Evolutionary conservation across 73 alveolate species (phyloP).

Genomic region (Tetrahymena elliotti): DNA sequence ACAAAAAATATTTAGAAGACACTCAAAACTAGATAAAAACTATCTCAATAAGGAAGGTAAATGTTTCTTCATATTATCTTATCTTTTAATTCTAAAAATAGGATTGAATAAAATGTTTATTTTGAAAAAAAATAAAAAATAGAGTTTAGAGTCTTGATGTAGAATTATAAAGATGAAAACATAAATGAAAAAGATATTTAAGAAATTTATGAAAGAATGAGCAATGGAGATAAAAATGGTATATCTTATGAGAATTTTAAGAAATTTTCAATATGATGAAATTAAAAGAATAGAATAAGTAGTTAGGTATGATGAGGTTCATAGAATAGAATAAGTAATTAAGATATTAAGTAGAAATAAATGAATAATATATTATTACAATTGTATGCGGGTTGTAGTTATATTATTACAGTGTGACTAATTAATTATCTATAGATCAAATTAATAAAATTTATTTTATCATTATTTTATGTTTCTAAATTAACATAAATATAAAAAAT

Average conservation of each 20-base stretch:
- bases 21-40: constrained; percentile 16
- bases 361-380: no score
- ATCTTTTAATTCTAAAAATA: neutral
- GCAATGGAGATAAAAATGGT: constrained; percentile 35
- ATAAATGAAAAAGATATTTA: constrained; percentile 18
- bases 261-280: constrained; percentile 28
- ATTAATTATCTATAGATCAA: no score
- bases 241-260: constrained; percentile 41
- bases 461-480: no score
- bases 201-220: constrained; percentile 37
- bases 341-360: no score
- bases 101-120: neutral
- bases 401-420: no score
- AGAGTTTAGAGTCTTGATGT: constrained; percentile 31
- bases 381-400: no score
- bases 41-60: constrained; percentile 24
- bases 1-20: constrained; percentile 34
- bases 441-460: no score
- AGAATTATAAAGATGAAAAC: constrained; percentile 32
- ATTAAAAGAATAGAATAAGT: no score
- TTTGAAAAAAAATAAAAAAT: neutral
- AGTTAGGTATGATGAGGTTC: no score
- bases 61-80: neutral
- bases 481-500: no score
- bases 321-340: no score